phyloP scores from a whole-genome alignment of 805 yeast species.

The Cyberlindnera galapagoensis region DNA sequence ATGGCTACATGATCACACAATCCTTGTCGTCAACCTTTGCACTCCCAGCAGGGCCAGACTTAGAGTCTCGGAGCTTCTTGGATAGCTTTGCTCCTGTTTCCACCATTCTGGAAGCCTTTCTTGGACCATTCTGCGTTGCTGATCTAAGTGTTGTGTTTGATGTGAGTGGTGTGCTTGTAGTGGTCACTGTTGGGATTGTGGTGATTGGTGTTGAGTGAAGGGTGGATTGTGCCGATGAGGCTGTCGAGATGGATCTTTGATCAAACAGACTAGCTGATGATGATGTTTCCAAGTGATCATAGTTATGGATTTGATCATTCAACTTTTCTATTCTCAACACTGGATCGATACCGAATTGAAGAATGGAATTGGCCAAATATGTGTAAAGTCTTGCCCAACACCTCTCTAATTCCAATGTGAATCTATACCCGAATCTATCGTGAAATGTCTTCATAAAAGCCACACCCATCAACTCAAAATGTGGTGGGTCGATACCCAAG shows the following conservation, averaged over 20 bases:
- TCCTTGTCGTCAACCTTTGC: slow-evolving; percentile 11
- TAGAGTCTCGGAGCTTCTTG: slow-evolving; percentile 1
- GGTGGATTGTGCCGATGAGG: slow-evolving; percentile 2
- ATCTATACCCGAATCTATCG: slow-evolving; percentile 49
- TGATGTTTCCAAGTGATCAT: slow-evolving; percentile 4
- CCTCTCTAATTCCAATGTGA: slow-evolving; percentile 55
- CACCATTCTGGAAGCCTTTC: not conserved
- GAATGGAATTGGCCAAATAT: slow-evolving; percentile 59
- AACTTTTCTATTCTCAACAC: slow-evolving; percentile 28
- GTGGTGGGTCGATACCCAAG: slow-evolving; percentile 62
- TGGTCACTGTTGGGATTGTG: not conserved
- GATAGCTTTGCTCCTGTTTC: not conserved
- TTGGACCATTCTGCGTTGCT: no score
- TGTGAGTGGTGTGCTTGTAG: not conserved
- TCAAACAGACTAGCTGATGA: slow-evolving; percentile 7
- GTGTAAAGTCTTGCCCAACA: slow-evolving; percentile 68
- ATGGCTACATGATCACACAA: slow-evolving; percentile 18
- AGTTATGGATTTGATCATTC: slow-evolving; percentile 5
- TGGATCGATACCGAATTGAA: slow-evolving; percentile 43
- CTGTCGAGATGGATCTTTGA: slow-evolving; percentile 8
- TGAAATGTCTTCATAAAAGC: slow-evolving; percentile 63
- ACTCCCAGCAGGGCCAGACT: no score
- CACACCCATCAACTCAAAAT: slow-evolving; percentile 67
- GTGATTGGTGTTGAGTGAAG: not conserved
- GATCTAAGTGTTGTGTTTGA: no score